Evolutionary conservation across 768 basidiomycete genomes (phyloP).

Genomic region (Calocera cornea): DNA sequence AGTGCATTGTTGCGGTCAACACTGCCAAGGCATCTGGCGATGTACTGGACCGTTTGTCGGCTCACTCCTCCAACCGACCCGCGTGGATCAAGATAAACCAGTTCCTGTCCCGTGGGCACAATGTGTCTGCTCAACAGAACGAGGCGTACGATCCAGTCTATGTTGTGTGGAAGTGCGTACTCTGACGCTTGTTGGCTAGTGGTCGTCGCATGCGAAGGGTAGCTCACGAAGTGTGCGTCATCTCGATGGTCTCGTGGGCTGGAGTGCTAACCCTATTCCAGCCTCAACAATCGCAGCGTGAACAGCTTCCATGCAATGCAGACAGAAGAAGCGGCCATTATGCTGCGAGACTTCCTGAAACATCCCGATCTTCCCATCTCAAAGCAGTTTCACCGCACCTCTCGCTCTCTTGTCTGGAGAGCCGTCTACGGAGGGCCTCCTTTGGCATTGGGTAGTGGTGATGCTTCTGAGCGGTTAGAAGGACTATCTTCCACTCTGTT

Average conservation of each 20-base stretch:
- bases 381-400: not conserved
- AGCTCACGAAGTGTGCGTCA: not conserved
- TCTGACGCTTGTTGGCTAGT: not conserved
- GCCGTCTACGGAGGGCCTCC: not conserved
- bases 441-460: not conserved
- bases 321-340: not conserved
- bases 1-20: not conserved
- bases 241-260: too few relatives aligned
- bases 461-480: not conserved
- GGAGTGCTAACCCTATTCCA: too few relatives aligned
- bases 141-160: not conserved
- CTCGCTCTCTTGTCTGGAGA: not conserved
- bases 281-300: not conserved
- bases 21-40: not conserved
- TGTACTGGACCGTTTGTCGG: not conserved
- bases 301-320: not conserved
- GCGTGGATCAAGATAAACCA: not conserved
- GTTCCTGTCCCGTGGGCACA: not conserved
- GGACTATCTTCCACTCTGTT: not conserved
- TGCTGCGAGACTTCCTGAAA: not conserved
- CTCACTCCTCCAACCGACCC: not conserved
- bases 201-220: not conserved
- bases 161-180: not conserved
- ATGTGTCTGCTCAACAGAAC: not conserved
- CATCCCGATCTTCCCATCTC: not conserved